These are phyloP conservation scores for Lenzites betulinus DNA, from an alignment of 768 basidiomycete genomes.

Conservation along the genomic window DNA sequence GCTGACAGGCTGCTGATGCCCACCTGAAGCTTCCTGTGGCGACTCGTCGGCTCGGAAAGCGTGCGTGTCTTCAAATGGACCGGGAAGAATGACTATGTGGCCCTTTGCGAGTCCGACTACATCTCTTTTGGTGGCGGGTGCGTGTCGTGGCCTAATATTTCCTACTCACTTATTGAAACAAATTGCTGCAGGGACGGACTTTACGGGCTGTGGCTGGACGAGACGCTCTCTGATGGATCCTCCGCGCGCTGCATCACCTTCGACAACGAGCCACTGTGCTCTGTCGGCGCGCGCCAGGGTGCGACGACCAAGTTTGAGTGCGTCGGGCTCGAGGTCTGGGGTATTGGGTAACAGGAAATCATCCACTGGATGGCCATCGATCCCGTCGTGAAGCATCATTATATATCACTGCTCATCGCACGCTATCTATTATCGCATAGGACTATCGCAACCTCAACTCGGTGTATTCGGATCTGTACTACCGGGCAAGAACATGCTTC, in stretches of 20 bases:
- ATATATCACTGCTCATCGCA: neutral
- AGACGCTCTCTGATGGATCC: conserved; percentile 78
- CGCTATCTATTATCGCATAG: neutral
- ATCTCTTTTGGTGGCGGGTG: conserved; percentile 94
- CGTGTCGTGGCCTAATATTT: neutral
- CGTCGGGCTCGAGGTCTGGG: conserved; percentile 92
- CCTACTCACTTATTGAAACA: neutral
- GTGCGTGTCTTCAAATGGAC: conserved; percentile 80
- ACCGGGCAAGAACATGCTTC: too few species aligned
- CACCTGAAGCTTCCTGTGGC: conserved; percentile 75
- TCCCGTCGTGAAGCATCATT: neutral
- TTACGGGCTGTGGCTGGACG: conserved; percentile 89
- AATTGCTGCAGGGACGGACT: conserved; percentile 24
- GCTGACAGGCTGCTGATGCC: neutral
- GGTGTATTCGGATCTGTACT: too few species aligned
- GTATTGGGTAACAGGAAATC: conserved; percentile 45
- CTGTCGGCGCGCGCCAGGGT: conserved; percentile 43
- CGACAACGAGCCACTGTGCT: conserved; percentile 81
- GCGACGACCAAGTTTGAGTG: conserved; percentile 79
- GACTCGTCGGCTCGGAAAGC: conserved; percentile 42
- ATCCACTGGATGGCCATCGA: neutral
- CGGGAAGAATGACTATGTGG: conserved; percentile 87
- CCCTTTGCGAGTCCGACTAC: conserved; percentile 77
- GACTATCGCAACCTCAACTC: neutral
- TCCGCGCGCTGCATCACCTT: conserved; percentile 87